phyloP scores from a whole-genome alignment of 2,329 filamentous ascomycete genomes.

The Apiospora malaysiana region DNA sequence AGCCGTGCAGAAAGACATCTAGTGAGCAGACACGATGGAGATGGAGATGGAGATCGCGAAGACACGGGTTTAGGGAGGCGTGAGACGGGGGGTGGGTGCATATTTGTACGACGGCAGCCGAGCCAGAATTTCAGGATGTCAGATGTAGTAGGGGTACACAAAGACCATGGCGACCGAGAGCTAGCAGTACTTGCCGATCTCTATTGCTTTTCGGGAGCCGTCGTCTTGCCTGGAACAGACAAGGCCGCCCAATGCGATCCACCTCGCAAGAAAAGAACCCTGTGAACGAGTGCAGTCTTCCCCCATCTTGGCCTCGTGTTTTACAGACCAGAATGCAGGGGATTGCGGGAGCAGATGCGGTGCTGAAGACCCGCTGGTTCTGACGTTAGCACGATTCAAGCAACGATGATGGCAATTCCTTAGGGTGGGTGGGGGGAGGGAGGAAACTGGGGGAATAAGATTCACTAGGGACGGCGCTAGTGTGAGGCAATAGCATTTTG shows the following conservation, averaged over 20 bases:
- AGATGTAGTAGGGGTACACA: background rate
- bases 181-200: background rate
- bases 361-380: conserved; percentile 14
- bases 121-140: background rate
- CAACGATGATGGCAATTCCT: background rate
- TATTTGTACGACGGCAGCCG: background rate
- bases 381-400: conserved; percentile 17
- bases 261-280: background rate
- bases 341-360: background rate
- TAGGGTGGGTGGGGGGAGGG: background rate
- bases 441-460: conserved; percentile 5
- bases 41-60: background rate
- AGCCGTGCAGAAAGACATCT: background rate
- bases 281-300: background rate
- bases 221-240: conserved; percentile 1
- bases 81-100: background rate
- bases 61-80: background rate
- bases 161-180: background rate
- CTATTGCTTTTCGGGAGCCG: background rate
- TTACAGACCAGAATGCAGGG: background rate
- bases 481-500: background rate
- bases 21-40: background rate
- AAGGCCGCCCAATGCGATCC: background rate
- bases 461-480: conserved; percentile 4
- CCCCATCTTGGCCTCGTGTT: background rate